These are phyloP conservation scores for Tricholomella constricta DNA, from an alignment of 768 basidiomycete genomes.

Conservation along the genomic window DNA sequence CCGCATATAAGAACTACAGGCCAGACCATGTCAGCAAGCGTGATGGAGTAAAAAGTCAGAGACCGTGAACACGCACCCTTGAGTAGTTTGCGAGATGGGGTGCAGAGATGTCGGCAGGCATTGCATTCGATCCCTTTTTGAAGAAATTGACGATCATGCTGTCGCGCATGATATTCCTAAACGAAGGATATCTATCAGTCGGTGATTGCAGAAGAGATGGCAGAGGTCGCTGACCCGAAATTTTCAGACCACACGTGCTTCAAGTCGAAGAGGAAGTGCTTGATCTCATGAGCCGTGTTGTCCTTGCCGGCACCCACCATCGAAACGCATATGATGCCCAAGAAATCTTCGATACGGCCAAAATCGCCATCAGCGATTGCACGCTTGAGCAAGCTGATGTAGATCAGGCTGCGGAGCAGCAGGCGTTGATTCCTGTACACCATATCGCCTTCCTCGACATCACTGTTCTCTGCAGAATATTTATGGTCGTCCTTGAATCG, in stretches of 20 bases:
- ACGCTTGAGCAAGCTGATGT: neutral
- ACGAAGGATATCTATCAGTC: neutral
- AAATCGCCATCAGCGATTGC: conserved; percentile 3
- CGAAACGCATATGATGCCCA: conserved; percentile 1
- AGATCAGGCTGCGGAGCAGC: neutral
- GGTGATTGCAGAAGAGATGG: neutral
- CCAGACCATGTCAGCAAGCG: neutral
- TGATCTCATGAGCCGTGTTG: neutral
- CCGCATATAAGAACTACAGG: conserved; percentile 1
- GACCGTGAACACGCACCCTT: neutral
- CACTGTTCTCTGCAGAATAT: neutral
- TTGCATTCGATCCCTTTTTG: neutral
- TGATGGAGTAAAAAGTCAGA: no score
- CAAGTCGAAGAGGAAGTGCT: neutral
- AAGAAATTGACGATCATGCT: conserved; percentile 3
- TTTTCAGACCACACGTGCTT: conserved; percentile 2
- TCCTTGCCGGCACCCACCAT: neutral
- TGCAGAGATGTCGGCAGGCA: neutral
- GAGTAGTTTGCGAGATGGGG: neutral
- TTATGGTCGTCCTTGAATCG: neutral
- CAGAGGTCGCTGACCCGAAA: neutral
- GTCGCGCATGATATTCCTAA: conserved; percentile 4
- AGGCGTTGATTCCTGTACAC: conserved; percentile 3
- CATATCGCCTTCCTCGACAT: neutral
- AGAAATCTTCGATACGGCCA: neutral